Base-by-base conservation (phyloP, 2,329 filamentous ascomycete species). In the Beauveria sp. region DNA sequence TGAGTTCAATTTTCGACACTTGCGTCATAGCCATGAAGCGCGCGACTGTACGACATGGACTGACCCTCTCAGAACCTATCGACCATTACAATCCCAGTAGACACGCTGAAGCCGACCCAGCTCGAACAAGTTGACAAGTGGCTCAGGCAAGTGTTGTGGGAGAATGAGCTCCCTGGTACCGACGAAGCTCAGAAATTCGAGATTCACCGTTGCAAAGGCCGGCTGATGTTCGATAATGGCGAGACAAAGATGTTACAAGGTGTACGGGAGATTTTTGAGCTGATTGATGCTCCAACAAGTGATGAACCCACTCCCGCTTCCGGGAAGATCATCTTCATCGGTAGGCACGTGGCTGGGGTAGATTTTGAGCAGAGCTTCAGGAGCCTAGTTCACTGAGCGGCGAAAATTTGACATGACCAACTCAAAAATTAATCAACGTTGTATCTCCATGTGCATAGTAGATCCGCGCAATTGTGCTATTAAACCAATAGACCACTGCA, bases 251-350 rank as follows among this genome's bases (percentile, higher is more conserved):
- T 98, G 65, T 80, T 98, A 8, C 95, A 99, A 73, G 95, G 93
- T 2, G 95, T 99, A 1, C 80, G 93, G 58, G 93, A 97, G 68
- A 83, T 98, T 18, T 99, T 98, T 72, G 95, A 99, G 69, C 89
- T 98, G 26, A 84, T 91, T 26, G 91, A 96, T 66, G 77, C 76
- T 8, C 74, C 77, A 5, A 67, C 72, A 10, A 72, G 70, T 10
- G 66, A 68, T 10, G 70, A 71, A 2, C 68, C 64, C 49, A 61
- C 62, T 14, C 63, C 70, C 12, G 65, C 66, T 28, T 66, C 72
- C 43, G 82, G 86, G 24, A 89, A 89, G 70, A 75, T 89, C 54
- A 82, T 89, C 10, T 68, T 89, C 51, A 88, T 89, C 70, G 86
- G 86, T 50, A 78, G 83, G 62, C 75, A 81, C 49, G 68, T 88